These are phyloP conservation scores for Corynespora cassiicola DNA, from an alignment of 2,329 filamentous ascomycete genomes.

Conservation along the genomic window DNA sequence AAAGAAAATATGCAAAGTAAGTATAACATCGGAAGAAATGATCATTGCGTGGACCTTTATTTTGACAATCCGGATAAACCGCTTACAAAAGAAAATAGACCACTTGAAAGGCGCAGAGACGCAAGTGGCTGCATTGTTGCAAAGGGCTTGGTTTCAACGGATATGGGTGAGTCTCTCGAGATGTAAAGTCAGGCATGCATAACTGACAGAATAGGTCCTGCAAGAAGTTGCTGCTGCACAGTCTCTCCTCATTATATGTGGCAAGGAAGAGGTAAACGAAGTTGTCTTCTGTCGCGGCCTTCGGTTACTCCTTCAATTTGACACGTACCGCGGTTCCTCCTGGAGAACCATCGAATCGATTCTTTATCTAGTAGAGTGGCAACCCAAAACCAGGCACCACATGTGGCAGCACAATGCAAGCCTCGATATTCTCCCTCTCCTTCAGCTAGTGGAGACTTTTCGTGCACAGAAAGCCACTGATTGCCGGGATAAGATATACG, in stretches of 20 bases:
- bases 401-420: slow-evolving; percentile 2
- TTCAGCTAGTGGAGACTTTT: slow-evolving; percentile 11
- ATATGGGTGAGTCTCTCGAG: slow-evolving; percentile 8
- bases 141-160: slow-evolving; percentile 12
- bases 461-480: slow-evolving; percentile 9
- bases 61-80: too few species aligned
- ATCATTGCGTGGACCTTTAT: too few species aligned
- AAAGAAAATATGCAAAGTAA: too few species aligned
- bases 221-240: slow-evolving; percentile 16
- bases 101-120: too few species aligned
- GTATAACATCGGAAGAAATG: too few species aligned
- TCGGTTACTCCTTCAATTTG: not conserved
- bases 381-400: too few species aligned
- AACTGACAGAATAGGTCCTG: slow-evolving; percentile 4
- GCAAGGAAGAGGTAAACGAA: slow-evolving; percentile 4
- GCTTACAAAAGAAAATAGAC: too few species aligned
- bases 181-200: too few species aligned
- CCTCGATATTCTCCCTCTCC: slow-evolving; percentile 5
- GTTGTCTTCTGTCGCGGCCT: slow-evolving; percentile 9
- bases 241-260: slow-evolving; percentile 10
- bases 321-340: slow-evolving; percentile 2
- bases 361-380: slow-evolving; percentile 1
- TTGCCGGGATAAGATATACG: slow-evolving; percentile 12
- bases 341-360: slow-evolving; percentile 6
- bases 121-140: slow-evolving; percentile 2